Base-by-base conservation (phyloP, 176 grass and related monocot species). In the Zizania latifolia region DNA sequence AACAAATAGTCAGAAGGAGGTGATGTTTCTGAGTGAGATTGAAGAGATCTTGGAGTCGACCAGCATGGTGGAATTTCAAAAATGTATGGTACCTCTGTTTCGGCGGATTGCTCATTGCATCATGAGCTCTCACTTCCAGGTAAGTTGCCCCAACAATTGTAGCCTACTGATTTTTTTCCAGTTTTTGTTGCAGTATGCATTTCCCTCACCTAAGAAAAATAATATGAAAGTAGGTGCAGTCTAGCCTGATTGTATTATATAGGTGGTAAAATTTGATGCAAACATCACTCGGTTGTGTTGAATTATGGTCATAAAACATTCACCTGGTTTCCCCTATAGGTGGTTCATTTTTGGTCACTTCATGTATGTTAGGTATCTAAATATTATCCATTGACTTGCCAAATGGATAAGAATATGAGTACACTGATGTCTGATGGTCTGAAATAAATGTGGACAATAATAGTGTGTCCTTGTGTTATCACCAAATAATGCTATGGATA, bases 41-140 rank as follows among this genome's bases (percentile, higher is more conserved):
- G 92, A 99, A 82, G 96, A 99, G 85, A 84, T 92, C 62, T 82
- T 99, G 64, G 95, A 99, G 59, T 78, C 89, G 50, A 95, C 87
- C 28, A 92, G 70, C 78, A 70, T 55, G 36, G 68, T 78, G 19
- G 96, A 99, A 62, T 88, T 94, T 75, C 96, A 99, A 76, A 92
- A 99, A 89, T 99, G 91, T 32, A 92, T 95, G 96, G 82, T 90
- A 40, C 96, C 96, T n/a, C 68, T 99, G 58, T 99, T 99, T 76
- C 65, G 35, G 24, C 79, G 87, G 57, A 94, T 99, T 77, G 85
- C 86, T 61, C 73, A 62, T 33, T 95, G 96, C 70, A 81, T 99
- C 68, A 99, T 83, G n/a, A 99, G 87, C 30, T 95, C 68, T 0
- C 89, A 95, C 54, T 95, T 99, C 72, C 96, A 99, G 96, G 96